These are phyloP conservation scores for Eimeria mitis DNA, from an alignment of 169 alveolate species.

Conservation along the genomic window DNA sequence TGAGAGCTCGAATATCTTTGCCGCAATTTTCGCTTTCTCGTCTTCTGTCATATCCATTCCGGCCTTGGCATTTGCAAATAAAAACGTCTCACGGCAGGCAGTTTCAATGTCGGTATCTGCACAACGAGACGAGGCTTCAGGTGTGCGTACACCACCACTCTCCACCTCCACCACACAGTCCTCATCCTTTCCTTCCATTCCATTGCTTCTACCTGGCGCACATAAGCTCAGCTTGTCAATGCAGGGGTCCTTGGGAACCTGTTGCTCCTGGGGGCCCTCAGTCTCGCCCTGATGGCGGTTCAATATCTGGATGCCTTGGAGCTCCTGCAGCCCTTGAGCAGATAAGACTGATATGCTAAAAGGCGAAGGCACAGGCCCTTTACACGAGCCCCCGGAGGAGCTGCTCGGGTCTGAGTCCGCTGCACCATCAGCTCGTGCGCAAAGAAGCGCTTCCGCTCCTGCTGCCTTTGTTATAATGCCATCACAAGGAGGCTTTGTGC, in stretches of 20 bases:
- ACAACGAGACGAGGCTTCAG: not conserved
- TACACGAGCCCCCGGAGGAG: not conserved
- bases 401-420: not conserved
- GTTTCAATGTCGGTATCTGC: conserved; percentile 23
- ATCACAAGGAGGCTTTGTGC: not conserved
- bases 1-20: conserved; percentile 63
- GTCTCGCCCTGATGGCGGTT: not conserved
- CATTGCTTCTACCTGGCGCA: not conserved
- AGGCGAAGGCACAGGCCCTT: not conserved
- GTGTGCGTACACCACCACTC: conserved; percentile 10
- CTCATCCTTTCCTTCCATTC: not conserved
- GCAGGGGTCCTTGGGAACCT: not conserved
- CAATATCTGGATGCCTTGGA: not conserved
- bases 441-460: not conserved
- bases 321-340: not conserved
- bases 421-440: not conserved
- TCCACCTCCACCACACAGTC: conserved; percentile 1
- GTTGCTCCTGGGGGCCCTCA: not conserved
- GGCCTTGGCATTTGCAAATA: conserved; percentile 57
- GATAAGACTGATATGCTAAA: not conserved
- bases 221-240: not conserved
- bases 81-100: conserved; percentile 55
- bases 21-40: conserved; percentile 76
- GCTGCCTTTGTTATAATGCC: not conserved
- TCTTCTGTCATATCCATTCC: conserved; percentile 78